A percentile compares a stretch with the other conserved stretches of the same genome.
phyloP scores from a whole-genome alignment of 2,329 filamentous ascomycete species.

The Hypoxylon sp. region DNA sequence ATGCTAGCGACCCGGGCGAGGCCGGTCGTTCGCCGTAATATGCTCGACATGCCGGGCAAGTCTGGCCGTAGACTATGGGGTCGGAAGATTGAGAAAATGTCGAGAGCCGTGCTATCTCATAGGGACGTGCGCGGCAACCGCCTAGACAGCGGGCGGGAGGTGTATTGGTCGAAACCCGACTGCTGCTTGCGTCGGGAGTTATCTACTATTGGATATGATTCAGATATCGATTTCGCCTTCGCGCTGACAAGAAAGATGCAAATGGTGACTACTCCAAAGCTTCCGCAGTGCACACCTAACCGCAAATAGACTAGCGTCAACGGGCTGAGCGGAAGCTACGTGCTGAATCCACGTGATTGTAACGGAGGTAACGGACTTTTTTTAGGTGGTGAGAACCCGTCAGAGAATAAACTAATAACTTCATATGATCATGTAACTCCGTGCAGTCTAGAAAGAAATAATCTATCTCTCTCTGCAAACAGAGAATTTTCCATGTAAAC shows the following conservation, averaged over 20 bases:
- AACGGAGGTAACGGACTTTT: slow-evolving; percentile 24
- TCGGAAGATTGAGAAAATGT: slow-evolving; percentile 25
- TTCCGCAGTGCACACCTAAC: slow-evolving; percentile 36
- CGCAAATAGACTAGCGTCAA: slow-evolving; percentile 26
- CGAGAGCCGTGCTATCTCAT: slow-evolving; percentile 44
- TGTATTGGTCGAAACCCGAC: slow-evolving; percentile 16
- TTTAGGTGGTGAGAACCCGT: too few species aligned
- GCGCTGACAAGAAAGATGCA: slow-evolving; percentile 28
- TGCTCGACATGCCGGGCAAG: slow-evolving; percentile 52
- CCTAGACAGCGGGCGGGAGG: slow-evolving; percentile 16
- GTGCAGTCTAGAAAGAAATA: too few species aligned
- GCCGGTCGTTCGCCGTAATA: slow-evolving; percentile 50
- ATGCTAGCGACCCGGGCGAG: slow-evolving; percentile 47
- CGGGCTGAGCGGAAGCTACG: slow-evolving; percentile 1
- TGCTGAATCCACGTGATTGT: slow-evolving; percentile 19
- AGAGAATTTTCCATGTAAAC: too few species aligned
- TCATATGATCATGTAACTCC: too few species aligned
- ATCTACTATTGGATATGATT: slow-evolving; percentile 11
- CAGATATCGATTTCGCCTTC: slow-evolving; percentile 41
- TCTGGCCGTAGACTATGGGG: slow-evolving; percentile 38
- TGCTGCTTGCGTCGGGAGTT: slow-evolving; percentile 3
- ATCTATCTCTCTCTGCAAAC: too few species aligned
- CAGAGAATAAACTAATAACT: too few species aligned
- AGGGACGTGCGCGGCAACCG: slow-evolving; percentile 27
- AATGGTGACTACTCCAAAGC: slow-evolving; percentile 47